phyloP scores from a whole-genome alignment of 306 rosid species.

The Pueraria montana region DNA sequence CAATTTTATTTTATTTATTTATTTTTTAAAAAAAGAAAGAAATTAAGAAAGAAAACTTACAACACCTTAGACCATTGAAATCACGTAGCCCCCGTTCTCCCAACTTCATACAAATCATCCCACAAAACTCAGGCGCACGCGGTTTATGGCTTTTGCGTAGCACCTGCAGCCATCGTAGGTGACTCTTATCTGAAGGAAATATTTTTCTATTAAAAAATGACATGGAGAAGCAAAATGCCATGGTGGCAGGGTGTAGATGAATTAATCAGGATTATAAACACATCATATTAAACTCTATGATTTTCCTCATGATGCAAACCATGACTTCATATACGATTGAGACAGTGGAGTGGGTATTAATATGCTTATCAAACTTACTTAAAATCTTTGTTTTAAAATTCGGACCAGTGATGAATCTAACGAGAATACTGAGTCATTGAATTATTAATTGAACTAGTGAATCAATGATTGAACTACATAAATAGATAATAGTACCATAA shows the following conservation, averaged over 20 bases:
- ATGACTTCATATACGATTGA: constrained; percentile 63
- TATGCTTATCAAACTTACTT: constrained; percentile 6
- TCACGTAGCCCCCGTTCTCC: neutral
- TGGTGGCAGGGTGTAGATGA: neutral
- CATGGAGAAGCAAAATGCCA: constrained; percentile 49
- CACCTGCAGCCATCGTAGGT: constrained; percentile 37
- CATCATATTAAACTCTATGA: constrained; percentile 34
- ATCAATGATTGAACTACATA: too few relatives aligned
- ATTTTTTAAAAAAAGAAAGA: neutral
- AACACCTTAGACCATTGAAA: constrained; percentile 31
- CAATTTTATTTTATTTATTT: neutral
- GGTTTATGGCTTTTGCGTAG: constrained; percentile 54
- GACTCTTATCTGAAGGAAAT: constrained; percentile 52
- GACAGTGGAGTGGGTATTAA: constrained; percentile 57
- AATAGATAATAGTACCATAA: too few relatives aligned
- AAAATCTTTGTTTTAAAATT: too few relatives aligned
- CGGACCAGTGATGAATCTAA: too few relatives aligned
- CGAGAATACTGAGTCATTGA: too few relatives aligned
- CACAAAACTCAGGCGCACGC: constrained; percentile 47
- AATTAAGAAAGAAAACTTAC: neutral
- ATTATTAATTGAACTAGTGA: too few relatives aligned
- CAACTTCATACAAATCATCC: constrained; percentile 27
- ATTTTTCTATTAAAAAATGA: neutral
- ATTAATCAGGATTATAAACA: constrained; percentile 17
- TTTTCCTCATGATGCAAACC: constrained; percentile 52